Evolutionary conservation across 164 flowering plant species (phyloP).

Genomic region (Berberis vulgaris): DNA sequence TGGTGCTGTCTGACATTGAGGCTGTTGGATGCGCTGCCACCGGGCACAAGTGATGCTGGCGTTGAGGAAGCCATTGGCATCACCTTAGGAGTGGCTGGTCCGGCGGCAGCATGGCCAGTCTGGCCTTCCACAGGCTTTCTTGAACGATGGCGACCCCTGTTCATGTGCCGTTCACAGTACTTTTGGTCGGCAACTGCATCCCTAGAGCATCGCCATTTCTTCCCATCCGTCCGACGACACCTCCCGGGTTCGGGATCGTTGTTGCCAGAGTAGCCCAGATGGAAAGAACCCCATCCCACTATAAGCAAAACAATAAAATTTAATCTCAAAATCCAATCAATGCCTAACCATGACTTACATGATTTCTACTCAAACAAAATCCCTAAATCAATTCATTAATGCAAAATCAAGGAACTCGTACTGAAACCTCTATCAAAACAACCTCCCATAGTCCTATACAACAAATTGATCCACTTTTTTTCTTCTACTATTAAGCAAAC

Average conservation of each 20-base stretch:
- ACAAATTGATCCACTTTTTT: neutral
- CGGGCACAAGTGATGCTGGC: slow-evolving; percentile 24
- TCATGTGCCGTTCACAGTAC: slow-evolving; percentile 94
- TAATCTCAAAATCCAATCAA: neutral
- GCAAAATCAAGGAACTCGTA: too few relatives aligned
- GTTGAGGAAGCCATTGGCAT: slow-evolving; percentile 27
- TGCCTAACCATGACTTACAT: too few relatives aligned
- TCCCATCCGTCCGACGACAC: slow-evolving; percentile 92
- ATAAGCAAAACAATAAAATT: neutral
- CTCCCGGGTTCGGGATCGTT: slow-evolving; percentile 94
- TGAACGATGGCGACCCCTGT: slow-evolving; percentile 99
- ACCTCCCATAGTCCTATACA: too few relatives aligned
- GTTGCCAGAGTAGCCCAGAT: slow-evolving; percentile 71
- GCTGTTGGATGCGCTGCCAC: slow-evolving; percentile 32
- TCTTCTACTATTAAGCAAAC: neutral
- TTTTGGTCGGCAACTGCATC: slow-evolving; percentile 93
- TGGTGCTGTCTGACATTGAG: slow-evolving; percentile 37
- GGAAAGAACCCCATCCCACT: slow-evolving; percentile 94
- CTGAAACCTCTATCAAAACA: too few relatives aligned
- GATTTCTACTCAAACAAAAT: too few relatives aligned
- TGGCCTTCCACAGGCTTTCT: slow-evolving; percentile 99
- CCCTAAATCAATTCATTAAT: too few relatives aligned
- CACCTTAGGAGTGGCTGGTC: slow-evolving; percentile 35
- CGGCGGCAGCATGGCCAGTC: slow-evolving; percentile 60
- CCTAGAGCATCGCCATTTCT: slow-evolving; percentile 98